Evolutionary conservation across 1,284 basidiomycete species (phyloP).

Genomic region (Ganoderma resinaceum): DNA sequence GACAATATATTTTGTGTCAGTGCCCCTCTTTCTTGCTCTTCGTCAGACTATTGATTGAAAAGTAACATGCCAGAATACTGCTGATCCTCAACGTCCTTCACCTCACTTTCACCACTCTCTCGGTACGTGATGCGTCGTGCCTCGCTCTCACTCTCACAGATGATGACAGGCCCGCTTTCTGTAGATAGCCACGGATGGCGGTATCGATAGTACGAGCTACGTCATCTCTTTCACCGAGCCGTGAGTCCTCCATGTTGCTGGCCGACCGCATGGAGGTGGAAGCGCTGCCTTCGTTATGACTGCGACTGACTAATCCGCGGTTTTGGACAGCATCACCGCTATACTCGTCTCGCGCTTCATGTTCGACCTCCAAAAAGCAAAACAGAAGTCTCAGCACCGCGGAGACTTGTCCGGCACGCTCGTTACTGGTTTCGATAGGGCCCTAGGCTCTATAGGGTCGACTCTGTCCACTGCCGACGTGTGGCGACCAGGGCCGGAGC

Average conservation of each 20-base stretch:
- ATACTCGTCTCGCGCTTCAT: slow-evolving; percentile 14
- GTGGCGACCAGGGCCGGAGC: not conserved
- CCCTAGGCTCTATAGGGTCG: not conserved
- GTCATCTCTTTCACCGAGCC: slow-evolving; percentile 11
- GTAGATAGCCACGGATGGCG: not conserved
- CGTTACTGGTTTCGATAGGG: not conserved
- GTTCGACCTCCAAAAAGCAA: slow-evolving; percentile 7
- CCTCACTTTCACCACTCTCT: slow-evolving; percentile 4
- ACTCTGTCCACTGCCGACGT: not conserved
- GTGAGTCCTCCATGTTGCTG: not conserved
- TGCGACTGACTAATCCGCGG: not conserved
- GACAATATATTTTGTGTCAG: slow-evolving; percentile 10
- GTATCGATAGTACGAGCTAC: not conserved
- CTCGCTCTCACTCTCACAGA: not conserved
- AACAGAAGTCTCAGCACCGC: not conserved
- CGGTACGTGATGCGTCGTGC: not conserved
- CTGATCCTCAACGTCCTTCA: slow-evolving; percentile 6
- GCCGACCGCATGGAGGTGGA: too few species aligned
- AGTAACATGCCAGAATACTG: not conserved
- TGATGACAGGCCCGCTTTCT: not conserved
- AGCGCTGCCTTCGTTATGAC: not conserved
- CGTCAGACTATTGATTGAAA: not conserved
- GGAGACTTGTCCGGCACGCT: not conserved
- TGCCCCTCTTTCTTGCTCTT: not conserved
- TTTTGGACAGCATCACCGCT: slow-evolving; percentile 7